Conservation (phyloP, 2,329 filamentous ascomycete genomes). For the Sporothrix humicola region DNA sequence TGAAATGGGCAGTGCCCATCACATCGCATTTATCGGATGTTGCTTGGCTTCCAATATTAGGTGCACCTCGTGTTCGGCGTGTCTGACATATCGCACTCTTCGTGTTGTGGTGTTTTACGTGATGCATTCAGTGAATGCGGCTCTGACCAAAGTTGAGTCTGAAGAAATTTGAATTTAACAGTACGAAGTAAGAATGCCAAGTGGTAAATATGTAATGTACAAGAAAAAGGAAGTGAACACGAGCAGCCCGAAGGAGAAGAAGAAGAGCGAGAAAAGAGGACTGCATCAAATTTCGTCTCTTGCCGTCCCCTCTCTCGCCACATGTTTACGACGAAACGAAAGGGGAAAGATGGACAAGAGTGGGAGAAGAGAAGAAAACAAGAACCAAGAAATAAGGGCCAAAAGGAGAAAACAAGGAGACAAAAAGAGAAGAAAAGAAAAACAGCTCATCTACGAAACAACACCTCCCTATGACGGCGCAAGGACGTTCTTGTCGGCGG, state of each 20-base stretch:
- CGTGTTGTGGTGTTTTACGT: background rate
- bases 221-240: slow-evolving; percentile 5
- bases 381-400: background rate
- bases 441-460: background rate
- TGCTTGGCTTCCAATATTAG: too few species aligned
- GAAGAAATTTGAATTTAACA: too few species aligned
- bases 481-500: slow-evolving; percentile 24
- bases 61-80: background rate
- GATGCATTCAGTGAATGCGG: too few species aligned
- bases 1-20: background rate
- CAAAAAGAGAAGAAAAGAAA: slow-evolving; percentile 3
- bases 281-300: background rate
- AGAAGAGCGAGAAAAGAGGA: background rate
- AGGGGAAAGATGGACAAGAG: background rate
- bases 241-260: background rate
- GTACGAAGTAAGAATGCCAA: background rate
- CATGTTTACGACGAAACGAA: background rate
- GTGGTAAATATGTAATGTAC: background rate
- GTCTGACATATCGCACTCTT: background rate
- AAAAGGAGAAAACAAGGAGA: background rate
- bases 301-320: background rate
- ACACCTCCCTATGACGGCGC: background rate
- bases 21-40: too few species aligned
- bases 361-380: background rate
- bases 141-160: background rate